Percentiles rank a stretch among this genome's conserved stretches.
These are phyloP conservation scores for Rhodotorula sp. DNA, from an alignment of 1,284 basidiomycete species.

Conservation along the genomic window DNA sequence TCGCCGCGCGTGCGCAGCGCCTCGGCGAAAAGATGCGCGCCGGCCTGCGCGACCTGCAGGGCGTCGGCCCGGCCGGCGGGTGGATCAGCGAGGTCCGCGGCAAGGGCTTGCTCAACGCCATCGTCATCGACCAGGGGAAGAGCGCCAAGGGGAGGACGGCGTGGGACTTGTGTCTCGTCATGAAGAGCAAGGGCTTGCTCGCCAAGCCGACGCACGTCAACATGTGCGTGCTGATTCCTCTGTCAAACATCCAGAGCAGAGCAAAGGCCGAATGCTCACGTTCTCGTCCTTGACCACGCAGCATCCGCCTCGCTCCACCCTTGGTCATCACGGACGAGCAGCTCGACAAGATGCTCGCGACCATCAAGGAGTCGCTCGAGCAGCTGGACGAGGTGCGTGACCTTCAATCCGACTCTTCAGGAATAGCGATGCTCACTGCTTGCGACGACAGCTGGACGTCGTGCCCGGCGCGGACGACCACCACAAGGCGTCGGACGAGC, in stretches of 20 bases:
- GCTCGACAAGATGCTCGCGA: conserved; percentile 68
- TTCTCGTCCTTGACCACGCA: conserved; percentile 47
- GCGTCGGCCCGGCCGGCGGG: conserved; percentile 38
- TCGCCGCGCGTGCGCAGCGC: conserved; percentile 72
- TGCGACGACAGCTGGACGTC: conserved; percentile 9
- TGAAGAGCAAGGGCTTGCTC: conserved; percentile 86
- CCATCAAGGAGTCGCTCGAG: conserved; percentile 73
- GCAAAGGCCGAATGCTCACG: too few relatives aligned
- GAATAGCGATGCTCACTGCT: neutral
- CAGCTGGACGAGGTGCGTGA: conserved; percentile 73
- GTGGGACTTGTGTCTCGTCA: conserved; percentile 86
- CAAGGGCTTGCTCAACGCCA: conserved; percentile 84
- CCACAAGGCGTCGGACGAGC: conserved; percentile 35
- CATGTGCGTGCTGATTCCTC: conserved; percentile 61
- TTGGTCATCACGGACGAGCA: conserved; percentile 88
- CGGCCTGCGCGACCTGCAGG: conserved; percentile 57
- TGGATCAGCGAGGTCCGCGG: conserved; percentile 45
- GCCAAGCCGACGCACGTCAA: conserved; percentile 97
- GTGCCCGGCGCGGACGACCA: conserved; percentile 33
- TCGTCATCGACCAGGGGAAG: conserved; percentile 85
- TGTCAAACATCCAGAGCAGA: neutral
- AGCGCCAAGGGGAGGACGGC: conserved; percentile 76
- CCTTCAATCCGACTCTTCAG: too few relatives aligned
- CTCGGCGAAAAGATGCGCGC: conserved; percentile 82
- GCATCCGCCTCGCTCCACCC: conserved; percentile 93